Base-by-base conservation (phyloP, 2,329 filamentous ascomycete species). In the Rachicladosporium sp. region DNA sequence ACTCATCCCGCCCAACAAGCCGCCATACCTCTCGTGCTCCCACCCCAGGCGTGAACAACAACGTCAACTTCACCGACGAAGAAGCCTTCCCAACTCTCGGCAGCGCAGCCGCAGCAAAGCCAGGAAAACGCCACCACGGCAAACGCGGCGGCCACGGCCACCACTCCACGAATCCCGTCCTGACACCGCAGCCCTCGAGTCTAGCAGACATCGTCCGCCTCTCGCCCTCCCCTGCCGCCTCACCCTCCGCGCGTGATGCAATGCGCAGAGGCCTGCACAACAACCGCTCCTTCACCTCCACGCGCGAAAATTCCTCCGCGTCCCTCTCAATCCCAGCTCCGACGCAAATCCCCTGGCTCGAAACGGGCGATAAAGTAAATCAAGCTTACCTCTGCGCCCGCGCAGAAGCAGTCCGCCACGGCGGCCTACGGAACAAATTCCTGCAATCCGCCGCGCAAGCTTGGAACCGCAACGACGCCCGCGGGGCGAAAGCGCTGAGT, bases 381-480 rank as follows among this genome's bases (percentile, higher is more conserved):
- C 87, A 88, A 62, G 81, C 86, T 15, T 98, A 98, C 59, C 75
- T 98, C 50, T 94, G 94, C 65, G 86, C 88, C 50, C 81, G 91
- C 38, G 83, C 88, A 55, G 89, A 96, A 63, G 91, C 91, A 43
- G 94, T 98, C 60, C 93, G 93, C 64, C 91, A 98, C 59, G 91
- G 91, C 50, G 91, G 88, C 50, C 75, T 95, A 58, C 77, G 91
- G 46, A 98, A 96, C 61, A 96, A 96, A 59, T 98, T 96, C 53
- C 65, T 98, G 40, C 89, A 95, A 62, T 94, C 88, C 61, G 91
- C 91, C 49, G 89, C 89, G 6, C 89, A 96, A 71, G 91, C 91
- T 13, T 98, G 91, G 89, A 95, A 96, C 59, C 82, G 91, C 42
- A 96, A 95, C 54, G 91, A 98, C 60, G 89, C 91, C 31, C 80